Percentiles rank a stretch among this genome's conserved stretches.
phyloP scores from a whole-genome alignment of 495 filamentous ascomycete genomes.

The Penicillium malachiteum region DNA sequence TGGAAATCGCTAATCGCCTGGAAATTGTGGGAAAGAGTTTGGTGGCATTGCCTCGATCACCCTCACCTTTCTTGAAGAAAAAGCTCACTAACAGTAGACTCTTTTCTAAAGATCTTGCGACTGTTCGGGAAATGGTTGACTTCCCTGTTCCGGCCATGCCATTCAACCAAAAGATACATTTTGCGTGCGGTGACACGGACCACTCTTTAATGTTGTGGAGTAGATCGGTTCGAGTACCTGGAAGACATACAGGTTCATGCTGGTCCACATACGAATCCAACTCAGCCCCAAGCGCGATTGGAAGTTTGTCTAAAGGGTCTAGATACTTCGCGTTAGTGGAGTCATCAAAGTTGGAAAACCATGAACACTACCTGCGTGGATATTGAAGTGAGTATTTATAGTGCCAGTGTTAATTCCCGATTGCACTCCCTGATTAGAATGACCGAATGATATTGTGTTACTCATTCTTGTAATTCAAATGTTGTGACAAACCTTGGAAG shows the following conservation, averaged over 20 bases:
- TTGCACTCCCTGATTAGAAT: not conserved
- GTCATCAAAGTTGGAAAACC: not conserved
- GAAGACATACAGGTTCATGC: not conserved
- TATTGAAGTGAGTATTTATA: not conserved
- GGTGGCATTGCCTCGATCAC: slow-evolving; percentile 35
- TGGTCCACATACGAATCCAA: slow-evolving; percentile 14
- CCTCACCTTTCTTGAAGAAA: slow-evolving; percentile 24
- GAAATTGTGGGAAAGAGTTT: slow-evolving; percentile 42
- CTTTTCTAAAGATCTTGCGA: not conserved
- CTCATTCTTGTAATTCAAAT: not conserved
- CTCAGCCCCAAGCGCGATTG: slow-evolving; percentile 6
- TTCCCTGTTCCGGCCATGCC: slow-evolving; percentile 6
- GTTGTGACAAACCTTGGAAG: no score
- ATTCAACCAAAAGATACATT: slow-evolving; percentile 4
- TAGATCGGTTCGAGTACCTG: not conserved
- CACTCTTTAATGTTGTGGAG: not conserved
- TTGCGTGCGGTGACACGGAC: not conserved
- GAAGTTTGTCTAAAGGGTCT: not conserved
- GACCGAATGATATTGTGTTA: not conserved
- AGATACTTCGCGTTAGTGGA: not conserved
- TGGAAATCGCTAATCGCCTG: slow-evolving; percentile 29
- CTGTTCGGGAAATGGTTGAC: slow-evolving; percentile 2
- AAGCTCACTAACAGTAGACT: not conserved
- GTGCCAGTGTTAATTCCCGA: not conserved
- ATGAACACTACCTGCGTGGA: not conserved